Conservation (phyloP, 495 filamentous ascomycete species). For the Aspergillus nidulans region DNA sequence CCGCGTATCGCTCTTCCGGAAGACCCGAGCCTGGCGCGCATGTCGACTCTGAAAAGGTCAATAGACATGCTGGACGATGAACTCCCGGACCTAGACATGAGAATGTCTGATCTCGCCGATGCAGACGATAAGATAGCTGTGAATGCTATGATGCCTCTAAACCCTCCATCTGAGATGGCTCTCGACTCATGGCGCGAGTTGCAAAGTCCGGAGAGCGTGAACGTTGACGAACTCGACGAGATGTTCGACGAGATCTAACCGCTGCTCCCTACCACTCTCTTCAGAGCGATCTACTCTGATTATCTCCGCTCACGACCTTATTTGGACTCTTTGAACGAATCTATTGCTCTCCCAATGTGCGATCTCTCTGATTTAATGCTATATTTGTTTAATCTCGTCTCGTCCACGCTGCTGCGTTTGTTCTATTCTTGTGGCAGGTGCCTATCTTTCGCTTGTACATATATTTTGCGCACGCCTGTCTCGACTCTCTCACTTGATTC, state of each 20-base stretch:
- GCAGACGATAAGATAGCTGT: conserved; percentile 37
- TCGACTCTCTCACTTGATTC: conserved; percentile 17
- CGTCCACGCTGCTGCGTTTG: conserved; percentile 4
- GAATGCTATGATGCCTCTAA: conserved; percentile 41
- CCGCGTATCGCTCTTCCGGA: conserved; percentile 37
- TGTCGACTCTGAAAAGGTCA: conserved; percentile 40
- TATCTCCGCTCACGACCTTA: conserved; percentile 16
- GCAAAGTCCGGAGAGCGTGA: conserved; percentile 80
- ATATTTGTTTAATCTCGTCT: conserved; percentile 20
- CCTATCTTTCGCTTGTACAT: conserved; percentile 31
- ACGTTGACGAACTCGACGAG: conserved; percentile 88
- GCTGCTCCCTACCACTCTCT: not conserved
- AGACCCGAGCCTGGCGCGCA: conserved; percentile 26
- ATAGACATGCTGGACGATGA: conserved; percentile 44
- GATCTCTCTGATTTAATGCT: conserved; percentile 18
- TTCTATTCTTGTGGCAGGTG: conserved; percentile 20
- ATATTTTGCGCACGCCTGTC: conserved; percentile 23
- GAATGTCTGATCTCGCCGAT: conserved; percentile 43
- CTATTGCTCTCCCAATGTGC: not conserved
- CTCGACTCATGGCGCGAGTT: conserved; percentile 57
- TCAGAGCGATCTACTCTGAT: not conserved
- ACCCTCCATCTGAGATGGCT: conserved; percentile 32
- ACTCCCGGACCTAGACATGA: conserved; percentile 41
- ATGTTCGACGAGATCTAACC: conserved; percentile 58
- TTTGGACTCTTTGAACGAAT: not conserved